Evolutionary conservation across 1,139 yeast species (phyloP).

Genomic region (Blastobotrys petasosporus): DNA sequence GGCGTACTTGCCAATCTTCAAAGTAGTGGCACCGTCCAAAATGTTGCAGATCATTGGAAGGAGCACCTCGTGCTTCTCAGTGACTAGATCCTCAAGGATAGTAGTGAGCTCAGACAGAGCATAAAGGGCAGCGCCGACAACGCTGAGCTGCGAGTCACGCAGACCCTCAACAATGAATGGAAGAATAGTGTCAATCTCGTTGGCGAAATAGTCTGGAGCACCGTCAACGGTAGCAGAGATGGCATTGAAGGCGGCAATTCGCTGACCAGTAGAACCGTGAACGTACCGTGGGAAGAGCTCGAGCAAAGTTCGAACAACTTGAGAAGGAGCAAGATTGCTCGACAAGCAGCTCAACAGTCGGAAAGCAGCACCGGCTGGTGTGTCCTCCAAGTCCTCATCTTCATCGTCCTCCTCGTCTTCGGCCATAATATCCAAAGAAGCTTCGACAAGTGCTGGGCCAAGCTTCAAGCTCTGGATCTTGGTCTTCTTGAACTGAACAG

Average conservation of each 20-base stretch:
- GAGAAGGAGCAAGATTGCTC: constrained; percentile 84
- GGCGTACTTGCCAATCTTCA: constrained; percentile 84
- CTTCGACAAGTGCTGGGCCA: constrained; percentile 72
- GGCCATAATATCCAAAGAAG: constrained; percentile 70
- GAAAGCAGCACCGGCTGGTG: constrained; percentile 72
- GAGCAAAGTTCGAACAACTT: constrained; percentile 75
- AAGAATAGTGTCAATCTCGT: constrained; percentile 66
- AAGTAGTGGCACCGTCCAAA: constrained; percentile 79
- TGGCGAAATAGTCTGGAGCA: constrained; percentile 85
- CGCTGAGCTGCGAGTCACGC: constrained; percentile 69
- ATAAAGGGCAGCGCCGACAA: constrained; percentile 81
- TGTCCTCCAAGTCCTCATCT: constrained; percentile 86
- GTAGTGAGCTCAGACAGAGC: constrained; percentile 72
- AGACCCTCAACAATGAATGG: constrained; percentile 72
- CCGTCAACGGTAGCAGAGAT: constrained; percentile 84
- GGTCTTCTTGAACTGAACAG: constrained; percentile 56
- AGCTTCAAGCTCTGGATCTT: constrained; percentile 60
- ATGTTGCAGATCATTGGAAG: constrained; percentile 82
- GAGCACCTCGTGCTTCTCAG: constrained; percentile 73
- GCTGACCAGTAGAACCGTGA: constrained; percentile 60
- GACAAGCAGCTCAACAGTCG: constrained; percentile 76
- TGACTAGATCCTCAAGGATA: constrained; percentile 78
- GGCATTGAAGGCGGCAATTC: constrained; percentile 82
- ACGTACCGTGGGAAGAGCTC: constrained; percentile 61
- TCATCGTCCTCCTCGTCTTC: constrained; percentile 81